Base-by-base conservation (phyloP, 2,329 filamentous ascomycete species). In the Trichophyton simii region DNA sequence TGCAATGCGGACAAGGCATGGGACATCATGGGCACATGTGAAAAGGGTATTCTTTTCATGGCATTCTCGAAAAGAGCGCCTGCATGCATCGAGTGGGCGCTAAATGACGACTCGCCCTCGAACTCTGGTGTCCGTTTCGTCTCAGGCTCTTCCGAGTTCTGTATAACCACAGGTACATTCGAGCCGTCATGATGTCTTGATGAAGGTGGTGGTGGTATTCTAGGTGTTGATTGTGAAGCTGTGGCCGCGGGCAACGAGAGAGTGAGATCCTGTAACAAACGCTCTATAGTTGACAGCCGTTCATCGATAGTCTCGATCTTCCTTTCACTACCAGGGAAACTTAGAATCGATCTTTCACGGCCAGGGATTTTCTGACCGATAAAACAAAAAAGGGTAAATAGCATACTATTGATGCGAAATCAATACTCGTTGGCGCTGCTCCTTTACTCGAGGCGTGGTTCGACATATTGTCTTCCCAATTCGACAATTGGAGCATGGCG, bases 251-350 rank as follows among this genome's bases (percentile, higher is more conserved):
- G 62, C 22, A 64, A 55, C 5, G 60, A 62, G 5, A 64, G 44
- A 13, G 62, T 69, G 25, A 76, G 70, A 28, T 63, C 69, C 42
- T 74, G 71, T 13, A 79, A 68, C 8, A 75, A 68, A 57, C 70
- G 66, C 64, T 82, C 79, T 46, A 82, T 80, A n/a, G 73, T 72
- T 5, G 73, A 72, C 7, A 82, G 69, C 15, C 79, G 75, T 34
- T 78, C 75, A 65, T 80, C 79, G 58, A 82, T 80, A 11, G 76
- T 67, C 63, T 81, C 79, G 57, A 82, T 79, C 67, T 81, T 80
- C 66, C 73, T 77, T 67, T 82, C 80, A 68, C 78, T 80, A 54
- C 22, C 31, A 38, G 22, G 6, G 6, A 65, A 31, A 67, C 31
- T 63, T 44, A 63, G 60, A 54, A 44, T n/a, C 15, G 9, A 22